phyloP scores from a whole-genome alignment of 331 rosid species.

The Rosa hybrid region DNA sequence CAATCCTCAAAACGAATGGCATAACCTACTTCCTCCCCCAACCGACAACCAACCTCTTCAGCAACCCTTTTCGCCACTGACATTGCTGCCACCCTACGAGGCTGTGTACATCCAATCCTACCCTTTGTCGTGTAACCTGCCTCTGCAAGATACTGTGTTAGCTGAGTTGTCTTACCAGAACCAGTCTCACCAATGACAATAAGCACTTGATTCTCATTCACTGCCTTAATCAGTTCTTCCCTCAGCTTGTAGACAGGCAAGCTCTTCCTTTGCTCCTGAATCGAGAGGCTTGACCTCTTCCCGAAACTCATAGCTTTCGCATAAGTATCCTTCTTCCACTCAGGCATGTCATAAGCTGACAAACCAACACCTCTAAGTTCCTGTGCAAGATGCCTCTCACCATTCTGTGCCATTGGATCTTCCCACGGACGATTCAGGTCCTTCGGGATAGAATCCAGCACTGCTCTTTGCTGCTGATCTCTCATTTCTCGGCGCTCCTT shows the following conservation, averaged over 20 bases:
- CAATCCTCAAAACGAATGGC: slow-evolving; percentile 96
- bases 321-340: slow-evolving; percentile 94
- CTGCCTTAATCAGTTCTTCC: slow-evolving; percentile 72
- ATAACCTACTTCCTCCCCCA: slow-evolving; percentile 96
- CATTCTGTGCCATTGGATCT: slow-evolving; percentile 89
- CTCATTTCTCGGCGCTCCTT: slow-evolving; percentile 90
- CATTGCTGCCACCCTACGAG: slow-evolving; percentile 94
- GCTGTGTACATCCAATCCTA: slow-evolving; percentile 92
- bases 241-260: slow-evolving; percentile 73
- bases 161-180: slow-evolving; percentile 93
- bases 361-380: slow-evolving; percentile 90
- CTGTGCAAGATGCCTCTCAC: slow-evolving; percentile 94
- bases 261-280: slow-evolving; percentile 85
- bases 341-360: slow-evolving; percentile 81
- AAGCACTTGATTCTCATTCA: slow-evolving; percentile 76
- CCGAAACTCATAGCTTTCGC: slow-evolving; percentile 82
- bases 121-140: slow-evolving; percentile 83
- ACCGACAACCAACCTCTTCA: slow-evolving; percentile 83
- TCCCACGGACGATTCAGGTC: slow-evolving; percentile 99
- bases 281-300: slow-evolving; percentile 83
- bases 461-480: slow-evolving; percentile 80
- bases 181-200: slow-evolving; percentile 96
- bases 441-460: slow-evolving; percentile 92
- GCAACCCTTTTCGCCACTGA: slow-evolving; percentile 95
- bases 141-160: slow-evolving; percentile 90